Percentiles rank a stretch among this genome's conserved stretches.
These are phyloP conservation scores for Aulographum hederae DNA, from an alignment of 2,329 filamentous ascomycete species.

Conservation along the genomic window DNA sequence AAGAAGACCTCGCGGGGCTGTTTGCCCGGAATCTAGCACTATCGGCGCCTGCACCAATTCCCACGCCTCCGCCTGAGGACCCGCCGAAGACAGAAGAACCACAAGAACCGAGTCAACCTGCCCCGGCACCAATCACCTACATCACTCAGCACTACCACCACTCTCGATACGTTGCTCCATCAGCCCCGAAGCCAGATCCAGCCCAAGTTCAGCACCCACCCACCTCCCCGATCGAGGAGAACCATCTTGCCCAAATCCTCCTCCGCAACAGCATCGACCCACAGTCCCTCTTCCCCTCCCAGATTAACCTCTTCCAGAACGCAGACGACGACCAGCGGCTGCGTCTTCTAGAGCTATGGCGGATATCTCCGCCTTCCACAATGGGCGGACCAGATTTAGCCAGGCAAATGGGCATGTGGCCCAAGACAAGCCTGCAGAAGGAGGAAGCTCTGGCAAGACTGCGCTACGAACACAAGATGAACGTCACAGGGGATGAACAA, in stretches of 20 bases:
- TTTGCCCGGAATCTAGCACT: conserved; percentile 56
- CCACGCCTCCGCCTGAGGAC: conserved; percentile 5
- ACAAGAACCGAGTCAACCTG: neutral
- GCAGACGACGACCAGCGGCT: conserved; percentile 55
- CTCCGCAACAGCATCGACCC: conserved; percentile 52
- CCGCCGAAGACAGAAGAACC: neutral
- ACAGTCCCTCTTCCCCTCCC: conserved; percentile 48
- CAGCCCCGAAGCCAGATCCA: conserved; percentile 15
- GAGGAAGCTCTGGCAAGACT: conserved; percentile 37
- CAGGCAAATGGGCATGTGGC: conserved; percentile 40
- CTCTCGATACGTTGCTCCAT: conserved; percentile 45
- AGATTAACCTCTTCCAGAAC: conserved; percentile 61
- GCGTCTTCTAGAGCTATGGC: conserved; percentile 70
- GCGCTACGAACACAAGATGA: conserved; percentile 36
- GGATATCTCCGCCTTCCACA: conserved; percentile 53
- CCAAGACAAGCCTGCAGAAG: conserved; percentile 32
- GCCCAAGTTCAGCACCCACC: conserved; percentile 4
- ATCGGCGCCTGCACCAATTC: conserved; percentile 3
- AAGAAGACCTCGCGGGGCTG: conserved; percentile 68
- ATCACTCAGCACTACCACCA: conserved; percentile 74
- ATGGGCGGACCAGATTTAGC: conserved; percentile 34
- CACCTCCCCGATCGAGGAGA: conserved; percentile 12
- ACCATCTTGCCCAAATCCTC: conserved; percentile 38
- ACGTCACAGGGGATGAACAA: conserved; percentile 1
- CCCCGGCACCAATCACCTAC: conserved; percentile 41